A percentile compares a stretch with the other conserved stretches of the same genome.
These are phyloP conservation scores for Trypanosoma rangeli DNA, from an alignment of 208 protist genomes.

Conservation along the genomic window DNA sequence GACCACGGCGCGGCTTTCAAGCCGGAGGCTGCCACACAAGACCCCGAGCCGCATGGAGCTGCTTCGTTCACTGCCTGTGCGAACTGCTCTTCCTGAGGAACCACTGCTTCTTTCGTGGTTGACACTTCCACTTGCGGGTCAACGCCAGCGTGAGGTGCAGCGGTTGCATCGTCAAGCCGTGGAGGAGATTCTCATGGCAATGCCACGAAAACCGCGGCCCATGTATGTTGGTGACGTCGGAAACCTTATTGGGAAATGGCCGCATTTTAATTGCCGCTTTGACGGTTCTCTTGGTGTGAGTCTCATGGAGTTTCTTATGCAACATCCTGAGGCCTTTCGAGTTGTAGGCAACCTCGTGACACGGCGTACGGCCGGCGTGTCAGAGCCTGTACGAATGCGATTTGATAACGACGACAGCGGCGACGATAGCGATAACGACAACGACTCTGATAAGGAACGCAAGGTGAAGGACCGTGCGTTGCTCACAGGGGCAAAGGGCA, in stretches of 20 bases:
- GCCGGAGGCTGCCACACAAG: slow-evolving; percentile 25
- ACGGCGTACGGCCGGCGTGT: slow-evolving; percentile 50
- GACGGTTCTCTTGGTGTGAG: slow-evolving; percentile 72
- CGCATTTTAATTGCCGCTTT: slow-evolving; percentile 78
- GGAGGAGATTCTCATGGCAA: slow-evolving; percentile 86
- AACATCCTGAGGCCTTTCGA: slow-evolving; percentile 64
- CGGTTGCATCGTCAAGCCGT: slow-evolving; percentile 52
- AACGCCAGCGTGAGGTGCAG: slow-evolving; percentile 44
- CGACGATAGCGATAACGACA: slow-evolving; percentile 37
- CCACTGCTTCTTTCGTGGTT: slow-evolving; percentile 50
- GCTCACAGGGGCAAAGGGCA: slow-evolving; percentile 48
- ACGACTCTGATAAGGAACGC: slow-evolving; percentile 41
- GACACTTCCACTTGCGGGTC: slow-evolving; percentile 49
- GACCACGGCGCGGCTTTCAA: slow-evolving; percentile 23
- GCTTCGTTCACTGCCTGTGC: slow-evolving; percentile 52
- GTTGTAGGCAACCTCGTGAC: slow-evolving; percentile 76
- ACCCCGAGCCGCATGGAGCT: slow-evolving; percentile 19
- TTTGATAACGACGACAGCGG: slow-evolving; percentile 61
- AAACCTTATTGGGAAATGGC: slow-evolving; percentile 87
- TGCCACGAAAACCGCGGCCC: slow-evolving; percentile 65
- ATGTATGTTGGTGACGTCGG: slow-evolving; percentile 89
- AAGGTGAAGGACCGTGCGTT: slow-evolving; percentile 64
- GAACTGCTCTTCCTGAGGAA: slow-evolving; percentile 22
- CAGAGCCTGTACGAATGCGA: slow-evolving; percentile 70
- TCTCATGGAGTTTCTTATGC: slow-evolving; percentile 69